phyloP scores from a whole-genome alignment of 257 asterid genomes.

The Salvia miltiorrhiza region DNA sequence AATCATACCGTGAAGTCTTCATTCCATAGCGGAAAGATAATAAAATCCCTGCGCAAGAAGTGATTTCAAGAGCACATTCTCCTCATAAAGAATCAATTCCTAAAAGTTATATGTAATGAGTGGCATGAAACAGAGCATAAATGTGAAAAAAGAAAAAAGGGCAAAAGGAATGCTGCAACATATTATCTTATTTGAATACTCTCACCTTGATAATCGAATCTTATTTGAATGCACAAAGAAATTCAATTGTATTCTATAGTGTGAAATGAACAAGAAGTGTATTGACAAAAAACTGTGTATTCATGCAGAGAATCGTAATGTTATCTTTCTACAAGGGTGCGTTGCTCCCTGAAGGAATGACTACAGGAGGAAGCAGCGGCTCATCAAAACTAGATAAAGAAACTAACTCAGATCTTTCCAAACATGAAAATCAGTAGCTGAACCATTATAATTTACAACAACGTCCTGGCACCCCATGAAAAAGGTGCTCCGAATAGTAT shows the following conservation, averaged over 20 bases:
- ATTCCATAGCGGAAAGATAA: background rate
- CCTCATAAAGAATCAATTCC: background rate
- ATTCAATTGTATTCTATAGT: background rate
- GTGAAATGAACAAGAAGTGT: constrained; percentile 5
- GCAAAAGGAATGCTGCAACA: too few species aligned
- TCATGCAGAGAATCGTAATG: constrained; percentile 14
- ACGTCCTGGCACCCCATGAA: constrained; percentile 88
- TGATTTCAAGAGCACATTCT: background rate
- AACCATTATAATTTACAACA: constrained; percentile 40
- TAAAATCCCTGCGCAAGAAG: background rate
- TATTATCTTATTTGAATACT: too few species aligned
- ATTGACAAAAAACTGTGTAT: constrained; percentile 25
- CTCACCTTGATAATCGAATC: too few species aligned
- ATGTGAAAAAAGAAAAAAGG: background rate
- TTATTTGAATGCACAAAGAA: too few species aligned
- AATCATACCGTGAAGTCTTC: background rate
- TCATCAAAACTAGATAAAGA: background rate
- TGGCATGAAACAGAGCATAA: background rate
- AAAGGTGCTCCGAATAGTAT: constrained; percentile 45
- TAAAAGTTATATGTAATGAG: background rate
- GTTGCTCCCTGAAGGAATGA: constrained; percentile 7
- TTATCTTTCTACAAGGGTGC: constrained; percentile 7
- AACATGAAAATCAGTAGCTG: constrained; percentile 63
- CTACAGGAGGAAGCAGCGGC: constrained; percentile 2
- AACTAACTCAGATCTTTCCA: constrained; percentile 66